These are phyloP conservation scores for Talaromyces liani DNA, from an alignment of 495 filamentous ascomycete species.

Conservation along the genomic window DNA sequence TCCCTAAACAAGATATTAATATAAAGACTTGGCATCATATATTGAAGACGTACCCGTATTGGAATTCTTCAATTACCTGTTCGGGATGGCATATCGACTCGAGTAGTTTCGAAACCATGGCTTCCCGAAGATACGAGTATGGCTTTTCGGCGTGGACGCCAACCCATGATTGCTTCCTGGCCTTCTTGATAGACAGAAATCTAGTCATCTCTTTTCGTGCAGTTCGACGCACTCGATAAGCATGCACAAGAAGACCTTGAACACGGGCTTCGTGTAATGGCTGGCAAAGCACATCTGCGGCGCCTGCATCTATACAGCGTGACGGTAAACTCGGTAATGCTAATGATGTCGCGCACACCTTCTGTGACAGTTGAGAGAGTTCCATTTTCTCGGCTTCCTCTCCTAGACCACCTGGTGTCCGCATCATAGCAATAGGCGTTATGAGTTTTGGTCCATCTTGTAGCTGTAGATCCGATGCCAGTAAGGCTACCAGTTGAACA, in stretches of 20 bases:
- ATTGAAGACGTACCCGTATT: slow-evolving; percentile 27
- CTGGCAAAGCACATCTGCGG: slow-evolving; percentile 73
- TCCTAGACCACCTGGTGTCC: slow-evolving; percentile 19
- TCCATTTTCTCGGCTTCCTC: background rate
- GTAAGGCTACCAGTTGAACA: slow-evolving; percentile 56
- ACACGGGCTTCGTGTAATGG: slow-evolving; percentile 65
- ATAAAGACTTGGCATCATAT: background rate
- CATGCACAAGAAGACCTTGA: slow-evolving; percentile 69
- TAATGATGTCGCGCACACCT: slow-evolving; percentile 3
- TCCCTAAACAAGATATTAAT: slow-evolving; percentile 19
- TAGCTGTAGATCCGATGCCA: slow-evolving; percentile 63
- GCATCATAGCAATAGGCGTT: slow-evolving; percentile 64
- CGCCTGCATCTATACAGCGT: slow-evolving; percentile 74
- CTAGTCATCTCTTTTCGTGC: slow-evolving; percentile 60
- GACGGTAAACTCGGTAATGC: slow-evolving; percentile 15
- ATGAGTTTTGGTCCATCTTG: slow-evolving; percentile 66
- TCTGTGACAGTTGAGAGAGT: background rate
- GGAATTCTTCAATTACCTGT: slow-evolving; percentile 45
- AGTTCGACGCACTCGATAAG: slow-evolving; percentile 70
- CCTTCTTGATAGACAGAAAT: slow-evolving; percentile 54
- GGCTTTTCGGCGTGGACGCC: slow-evolving; percentile 78
- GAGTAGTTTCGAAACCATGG: slow-evolving; percentile 87
- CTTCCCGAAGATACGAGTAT: slow-evolving; percentile 83
- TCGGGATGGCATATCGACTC: slow-evolving; percentile 78
- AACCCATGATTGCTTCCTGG: slow-evolving; percentile 85